Conservation (phyloP, 139 green algal species). For the Chlorella sp. region DNA sequence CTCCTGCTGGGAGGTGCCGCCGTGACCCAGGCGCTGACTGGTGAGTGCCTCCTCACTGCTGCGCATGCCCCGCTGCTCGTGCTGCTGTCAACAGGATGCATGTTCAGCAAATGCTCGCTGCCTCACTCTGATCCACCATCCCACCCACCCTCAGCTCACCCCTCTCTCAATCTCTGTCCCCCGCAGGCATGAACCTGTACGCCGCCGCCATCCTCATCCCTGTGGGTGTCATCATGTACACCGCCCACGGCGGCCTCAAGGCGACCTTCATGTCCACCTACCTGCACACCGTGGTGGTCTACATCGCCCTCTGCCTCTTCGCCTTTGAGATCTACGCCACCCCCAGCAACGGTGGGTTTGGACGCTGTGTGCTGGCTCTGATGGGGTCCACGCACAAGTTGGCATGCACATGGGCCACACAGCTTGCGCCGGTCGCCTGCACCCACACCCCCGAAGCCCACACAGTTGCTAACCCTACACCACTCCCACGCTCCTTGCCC, state of each 20-base stretch:
- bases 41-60: conserved; percentile 14
- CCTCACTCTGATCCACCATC: neutral
- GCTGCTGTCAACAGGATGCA: neutral
- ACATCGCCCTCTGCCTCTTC: conserved; percentile 88
- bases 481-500: neutral
- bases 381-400: too few relatives aligned
- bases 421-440: too few relatives aligned
- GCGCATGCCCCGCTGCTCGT: neutral
- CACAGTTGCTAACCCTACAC: too few relatives aligned
- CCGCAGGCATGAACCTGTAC: conserved; percentile 36
- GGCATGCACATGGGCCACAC: too few relatives aligned
- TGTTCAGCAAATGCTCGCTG: neutral
- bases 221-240: conserved; percentile 89
- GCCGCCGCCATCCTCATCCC: conserved; percentile 56
- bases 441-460: too few relatives aligned
- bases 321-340: conserved; percentile 83
- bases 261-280: conserved; percentile 86
- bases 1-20: conserved; percentile 90
- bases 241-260: conserved; percentile 87
- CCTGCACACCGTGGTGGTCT: conserved; percentile 85
- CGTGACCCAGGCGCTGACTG: conserved; percentile 89
- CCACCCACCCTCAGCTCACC: neutral
- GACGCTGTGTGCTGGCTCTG: too few relatives aligned
- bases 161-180: neutral
- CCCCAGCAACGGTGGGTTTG: neutral